Percentiles rank a stretch among this genome's conserved stretches.
These are phyloP conservation scores for Fusarium pseudonygamai DNA, from an alignment of 2,329 filamentous ascomycete genomes.

Conservation along the genomic window DNA sequence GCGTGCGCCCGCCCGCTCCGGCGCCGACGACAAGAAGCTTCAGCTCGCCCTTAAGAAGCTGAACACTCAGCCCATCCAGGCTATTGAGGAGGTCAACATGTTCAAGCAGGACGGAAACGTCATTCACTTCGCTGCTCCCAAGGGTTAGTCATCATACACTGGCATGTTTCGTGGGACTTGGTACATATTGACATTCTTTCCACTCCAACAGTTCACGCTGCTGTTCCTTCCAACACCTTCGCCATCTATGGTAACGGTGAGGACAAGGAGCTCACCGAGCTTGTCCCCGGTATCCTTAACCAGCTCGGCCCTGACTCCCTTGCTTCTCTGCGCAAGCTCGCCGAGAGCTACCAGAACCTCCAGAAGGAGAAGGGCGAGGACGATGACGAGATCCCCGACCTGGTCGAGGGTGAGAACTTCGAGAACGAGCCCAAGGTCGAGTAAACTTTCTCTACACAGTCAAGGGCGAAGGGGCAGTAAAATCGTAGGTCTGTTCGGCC, in stretches of 20 bases:
- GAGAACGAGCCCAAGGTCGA: conserved; percentile 97
- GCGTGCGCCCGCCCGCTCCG: conserved; percentile 92
- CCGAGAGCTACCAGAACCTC: conserved; percentile 99
- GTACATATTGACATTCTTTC: conserved; percentile 33
- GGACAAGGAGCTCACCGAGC: conserved; percentile 99
- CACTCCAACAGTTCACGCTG: conserved; percentile 80
- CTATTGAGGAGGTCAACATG: conserved; percentile 99
- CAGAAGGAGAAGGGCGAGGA: conserved; percentile 88
- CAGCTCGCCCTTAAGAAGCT: conserved; percentile 98
- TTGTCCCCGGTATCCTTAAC: conserved; percentile 99
- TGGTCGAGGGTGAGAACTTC: conserved; percentile 97
- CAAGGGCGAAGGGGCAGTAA: conserved; percentile 39
- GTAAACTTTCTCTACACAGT: conserved; percentile 60
- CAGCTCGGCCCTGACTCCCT: conserved; percentile 98
- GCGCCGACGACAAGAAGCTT: conserved; percentile 99
- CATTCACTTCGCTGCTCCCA: conserved; percentile 98
- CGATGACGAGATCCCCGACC: conserved; percentile 96
- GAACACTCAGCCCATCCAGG: conserved; percentile 99
- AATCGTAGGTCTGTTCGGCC: conserved; percentile 39
- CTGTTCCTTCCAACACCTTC: conserved; percentile 98
- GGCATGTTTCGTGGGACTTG: conserved; percentile 28
- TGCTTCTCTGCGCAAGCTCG: conserved; percentile 95
- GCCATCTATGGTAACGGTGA: conserved; percentile 99
- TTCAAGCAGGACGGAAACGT: conserved; percentile 99
- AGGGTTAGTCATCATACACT: conserved; percentile 72